Percentiles rank a stretch among this genome's conserved stretches.
phyloP scores from a whole-genome alignment of 345 rosid genomes.

The Hibiscus tridactylites region DNA sequence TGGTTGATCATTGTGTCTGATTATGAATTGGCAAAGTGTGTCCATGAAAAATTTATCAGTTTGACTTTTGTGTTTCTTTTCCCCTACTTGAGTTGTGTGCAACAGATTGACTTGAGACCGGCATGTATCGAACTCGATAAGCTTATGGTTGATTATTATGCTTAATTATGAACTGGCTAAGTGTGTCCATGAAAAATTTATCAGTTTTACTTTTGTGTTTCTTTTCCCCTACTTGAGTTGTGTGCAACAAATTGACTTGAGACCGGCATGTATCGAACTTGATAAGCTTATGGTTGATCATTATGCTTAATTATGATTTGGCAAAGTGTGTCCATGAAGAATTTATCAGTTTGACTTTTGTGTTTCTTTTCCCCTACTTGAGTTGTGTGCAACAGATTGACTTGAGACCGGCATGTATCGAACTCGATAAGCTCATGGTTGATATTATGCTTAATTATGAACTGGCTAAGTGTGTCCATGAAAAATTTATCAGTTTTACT shows the following conservation, averaged over 20 bases:
- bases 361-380: background rate
- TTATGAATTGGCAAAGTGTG: constrained; percentile 4
- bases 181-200: background rate
- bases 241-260: too few relatives aligned
- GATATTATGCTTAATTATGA: too few relatives aligned
- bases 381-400: constrained; percentile 46
- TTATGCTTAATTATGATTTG: background rate
- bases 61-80: background rate
- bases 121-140: too few relatives aligned
- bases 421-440: too few relatives aligned
- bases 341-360: background rate
- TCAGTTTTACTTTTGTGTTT: background rate
- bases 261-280: background rate
- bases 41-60: background rate
- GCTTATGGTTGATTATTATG: too few relatives aligned
- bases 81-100: background rate
- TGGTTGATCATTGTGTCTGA: too few relatives aligned
- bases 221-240: too few relatives aligned
- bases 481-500: too few relatives aligned
- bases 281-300: background rate
- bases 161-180: background rate
- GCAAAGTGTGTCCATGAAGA: too few relatives aligned
- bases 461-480: too few relatives aligned
- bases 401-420: too few relatives aligned
- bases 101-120: too few relatives aligned